A percentile compares a stretch with the other conserved stretches of the same genome.
Conservation (phyloP, 2,329 filamentous ascomycete species). For the Cordyceps cicadae region DNA sequence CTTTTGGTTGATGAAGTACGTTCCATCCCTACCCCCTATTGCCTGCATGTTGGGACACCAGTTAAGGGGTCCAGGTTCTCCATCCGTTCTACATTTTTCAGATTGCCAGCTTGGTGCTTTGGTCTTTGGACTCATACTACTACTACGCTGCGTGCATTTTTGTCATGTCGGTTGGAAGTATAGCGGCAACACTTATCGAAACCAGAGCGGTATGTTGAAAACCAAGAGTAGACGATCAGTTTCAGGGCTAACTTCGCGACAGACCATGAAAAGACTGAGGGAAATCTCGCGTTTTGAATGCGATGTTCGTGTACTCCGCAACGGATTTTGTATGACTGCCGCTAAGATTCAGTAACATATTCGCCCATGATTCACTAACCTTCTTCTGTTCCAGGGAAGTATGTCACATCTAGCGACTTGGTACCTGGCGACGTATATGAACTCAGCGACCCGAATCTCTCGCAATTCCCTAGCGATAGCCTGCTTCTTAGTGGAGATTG, state of each 20-base stretch:
- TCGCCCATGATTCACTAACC: background rate
- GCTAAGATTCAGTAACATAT: background rate
- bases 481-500: conserved; percentile 87
- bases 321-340: conserved; percentile 72
- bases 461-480: conserved; percentile 86
- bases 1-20: conserved; percentile 79
- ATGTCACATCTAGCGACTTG: conserved; percentile 76
- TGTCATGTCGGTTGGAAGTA: conserved; percentile 86
- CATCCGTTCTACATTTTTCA: conserved; percentile 99
- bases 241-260: background rate
- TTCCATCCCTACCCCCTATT: background rate
- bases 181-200: conserved; percentile 80
- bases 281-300: conserved; percentile 95
- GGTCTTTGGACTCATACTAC: conserved; percentile 95
- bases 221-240: background rate
- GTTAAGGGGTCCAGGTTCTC: conserved; percentile 53
- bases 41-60: background rate
- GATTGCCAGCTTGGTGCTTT: conserved; percentile 84
- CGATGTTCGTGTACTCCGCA: conserved; percentile 84
- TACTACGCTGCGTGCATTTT: conserved; percentile 97
- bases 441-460: conserved; percentile 83
- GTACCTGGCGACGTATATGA: conserved; percentile 96
- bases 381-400: conserved; percentile 51
- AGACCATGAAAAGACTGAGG: conserved; percentile 82
- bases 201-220: conserved; percentile 62